A percentile compares a stretch with the other conserved stretches of the same genome.
These are phyloP conservation scores for Curvularia verruculosa DNA, from an alignment of 2,329 filamentous ascomycete species.

Conservation along the genomic window DNA sequence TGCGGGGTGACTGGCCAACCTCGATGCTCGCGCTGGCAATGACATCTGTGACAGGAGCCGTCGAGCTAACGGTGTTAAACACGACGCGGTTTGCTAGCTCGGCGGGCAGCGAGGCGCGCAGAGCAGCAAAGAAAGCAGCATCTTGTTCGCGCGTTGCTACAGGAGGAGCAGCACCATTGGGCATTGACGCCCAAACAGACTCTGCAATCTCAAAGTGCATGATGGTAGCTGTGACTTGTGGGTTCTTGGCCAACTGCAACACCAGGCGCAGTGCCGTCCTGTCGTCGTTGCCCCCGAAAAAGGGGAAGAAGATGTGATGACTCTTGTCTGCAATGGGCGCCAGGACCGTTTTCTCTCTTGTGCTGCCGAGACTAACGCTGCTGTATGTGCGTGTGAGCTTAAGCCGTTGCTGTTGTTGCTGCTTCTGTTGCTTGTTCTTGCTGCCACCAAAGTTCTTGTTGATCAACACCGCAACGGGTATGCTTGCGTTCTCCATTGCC, in stretches of 20 bases:
- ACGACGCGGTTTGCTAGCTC: conserved; percentile 62
- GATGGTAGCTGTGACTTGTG: conserved; percentile 78
- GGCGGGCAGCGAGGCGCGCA: conserved; percentile 62
- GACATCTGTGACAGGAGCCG: conserved; percentile 51
- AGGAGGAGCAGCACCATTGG: conserved; percentile 7
- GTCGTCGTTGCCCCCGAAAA: conserved; percentile 84
- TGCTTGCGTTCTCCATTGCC: conserved; percentile 67
- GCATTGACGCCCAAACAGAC: conserved; percentile 21
- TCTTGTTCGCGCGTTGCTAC: conserved; percentile 53
- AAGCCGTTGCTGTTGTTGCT: conserved; percentile 12
- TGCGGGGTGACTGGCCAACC: conserved; percentile 65
- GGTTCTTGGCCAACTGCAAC: conserved; percentile 81
- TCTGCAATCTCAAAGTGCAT: conserved; percentile 60
- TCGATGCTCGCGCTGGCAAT: conserved; percentile 63
- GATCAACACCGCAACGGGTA: conserved; percentile 79
- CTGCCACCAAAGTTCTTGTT: conserved; percentile 70
- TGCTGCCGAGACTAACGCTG: conserved; percentile 57
- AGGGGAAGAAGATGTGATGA: conserved; percentile 87
- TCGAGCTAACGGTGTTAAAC: conserved; percentile 58
- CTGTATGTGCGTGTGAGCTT: conserved; percentile 40
- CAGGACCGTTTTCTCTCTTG: conserved; percentile 62
- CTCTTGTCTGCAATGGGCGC: conserved; percentile 68
- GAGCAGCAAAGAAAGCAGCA: conserved; percentile 61
- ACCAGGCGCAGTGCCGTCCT: conserved; percentile 78
- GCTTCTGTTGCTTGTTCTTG: conserved; percentile 41